Evolutionary conservation across 169 alveolate species (phyloP).

Genomic region (Hammondia hammondi): DNA sequence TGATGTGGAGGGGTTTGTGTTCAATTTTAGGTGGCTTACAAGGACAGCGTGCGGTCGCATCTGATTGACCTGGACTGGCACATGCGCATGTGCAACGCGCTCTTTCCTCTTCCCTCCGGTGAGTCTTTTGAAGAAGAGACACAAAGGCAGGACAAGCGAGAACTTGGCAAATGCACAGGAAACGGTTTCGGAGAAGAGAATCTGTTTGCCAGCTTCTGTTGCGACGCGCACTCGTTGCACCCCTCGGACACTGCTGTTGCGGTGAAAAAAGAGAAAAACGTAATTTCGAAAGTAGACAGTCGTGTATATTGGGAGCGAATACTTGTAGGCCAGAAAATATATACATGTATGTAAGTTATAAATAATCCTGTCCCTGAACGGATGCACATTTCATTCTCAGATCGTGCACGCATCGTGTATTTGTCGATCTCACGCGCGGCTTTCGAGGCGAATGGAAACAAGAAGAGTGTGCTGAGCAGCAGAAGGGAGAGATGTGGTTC

Average conservation of each 20-base stretch:
- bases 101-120: conserved; percentile 50
- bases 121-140: neutral
- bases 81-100: conserved; percentile 39
- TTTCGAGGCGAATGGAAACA: too few species aligned
- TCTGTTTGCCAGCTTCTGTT: too few species aligned
- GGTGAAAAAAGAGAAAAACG: neutral
- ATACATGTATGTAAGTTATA: too few species aligned
- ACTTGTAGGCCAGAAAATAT: too few species aligned
- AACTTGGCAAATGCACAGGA: neutral
- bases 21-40: conserved; percentile 14
- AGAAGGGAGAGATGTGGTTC: too few species aligned
- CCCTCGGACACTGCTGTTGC: too few species aligned
- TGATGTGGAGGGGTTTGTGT: neutral
- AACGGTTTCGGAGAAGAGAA: neutral
- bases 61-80: conserved; percentile 35
- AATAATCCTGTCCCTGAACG: too few species aligned
- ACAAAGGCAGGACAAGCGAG: neutral
- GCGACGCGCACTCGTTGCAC: too few species aligned
- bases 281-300: too few species aligned
- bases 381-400: too few species aligned
- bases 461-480: too few species aligned
- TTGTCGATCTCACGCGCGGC: neutral
- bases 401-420: neutral
- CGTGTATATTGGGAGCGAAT: too few species aligned
- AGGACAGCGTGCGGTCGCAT: conserved; percentile 35